phyloP scores from a whole-genome alignment of 192 early-diverging fungal species.

The Paraglomus occultum region DNA sequence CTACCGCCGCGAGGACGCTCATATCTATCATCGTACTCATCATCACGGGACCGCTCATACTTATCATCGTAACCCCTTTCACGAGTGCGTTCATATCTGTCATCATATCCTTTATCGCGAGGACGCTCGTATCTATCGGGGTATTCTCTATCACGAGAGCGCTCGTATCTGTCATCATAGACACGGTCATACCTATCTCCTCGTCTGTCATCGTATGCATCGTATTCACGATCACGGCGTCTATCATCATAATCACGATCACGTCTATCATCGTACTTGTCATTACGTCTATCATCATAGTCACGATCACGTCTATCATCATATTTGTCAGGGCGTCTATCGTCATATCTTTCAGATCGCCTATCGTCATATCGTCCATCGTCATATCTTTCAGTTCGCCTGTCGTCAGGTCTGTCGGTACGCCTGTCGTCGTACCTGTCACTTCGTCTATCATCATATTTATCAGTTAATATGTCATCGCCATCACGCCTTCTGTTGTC shows the following conservation, averaged over 20 bases:
- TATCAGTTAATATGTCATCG: neutral
- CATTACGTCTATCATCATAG: neutral
- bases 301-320: slow-evolving; percentile 8
- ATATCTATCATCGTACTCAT: neutral
- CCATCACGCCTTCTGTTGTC: neutral
- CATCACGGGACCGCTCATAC: neutral
- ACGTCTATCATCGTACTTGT: slow-evolving; percentile 12
- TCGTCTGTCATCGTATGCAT: neutral
- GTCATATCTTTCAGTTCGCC: neutral
- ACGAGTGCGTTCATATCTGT: neutral
- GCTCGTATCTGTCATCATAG: slow-evolving; percentile 6
- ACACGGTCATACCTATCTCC: neutral
- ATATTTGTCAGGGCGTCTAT: neutral
- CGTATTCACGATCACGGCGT: neutral
- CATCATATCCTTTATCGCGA: neutral
- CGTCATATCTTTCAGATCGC: neutral
- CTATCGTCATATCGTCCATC: neutral
- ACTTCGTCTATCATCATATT: neutral
- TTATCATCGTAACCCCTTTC: neutral
- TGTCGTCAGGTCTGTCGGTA: neutral
- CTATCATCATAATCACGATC: neutral
- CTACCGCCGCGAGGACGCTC: too few species aligned
- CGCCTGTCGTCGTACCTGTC: neutral
- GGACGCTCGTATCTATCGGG: neutral
- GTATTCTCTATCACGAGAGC: slow-evolving; percentile 1